phyloP scores from a whole-genome alignment of 768 basidiomycete species.

The Pisolithus marmoratus region DNA sequence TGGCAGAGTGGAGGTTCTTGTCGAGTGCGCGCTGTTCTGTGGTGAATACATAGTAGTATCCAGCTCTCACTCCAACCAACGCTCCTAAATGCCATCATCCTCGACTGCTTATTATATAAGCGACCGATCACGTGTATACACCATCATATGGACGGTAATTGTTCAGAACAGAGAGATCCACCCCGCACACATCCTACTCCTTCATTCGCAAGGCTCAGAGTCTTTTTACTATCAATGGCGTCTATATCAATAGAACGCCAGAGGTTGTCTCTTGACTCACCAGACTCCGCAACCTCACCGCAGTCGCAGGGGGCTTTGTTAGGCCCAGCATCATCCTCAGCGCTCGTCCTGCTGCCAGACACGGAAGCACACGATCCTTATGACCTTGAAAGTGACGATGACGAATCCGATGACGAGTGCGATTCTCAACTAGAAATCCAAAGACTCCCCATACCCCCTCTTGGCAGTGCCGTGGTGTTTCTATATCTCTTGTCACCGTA shows the following conservation, averaged over 20 bases:
- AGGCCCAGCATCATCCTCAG: constrained; percentile 40
- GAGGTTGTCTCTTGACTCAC: constrained; percentile 4
- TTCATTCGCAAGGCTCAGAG: too few species aligned
- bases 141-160: too few species aligned
- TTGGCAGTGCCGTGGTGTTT: constrained; percentile 53
- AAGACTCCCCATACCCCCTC: constrained; percentile 35
- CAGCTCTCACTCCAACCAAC: too few species aligned
- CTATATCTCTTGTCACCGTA: constrained; percentile 66
- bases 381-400: constrained; percentile 39
- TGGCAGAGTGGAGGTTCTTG: too few species aligned
- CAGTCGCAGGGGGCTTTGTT: constrained; percentile 10
- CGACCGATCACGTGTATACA: too few species aligned
- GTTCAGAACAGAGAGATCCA: too few species aligned
- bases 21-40: too few species aligned
- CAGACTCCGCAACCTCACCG: constrained; percentile 2
- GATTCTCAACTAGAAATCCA: constrained; percentile 3
- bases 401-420: constrained; percentile 31
- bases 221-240: constrained; percentile 1
- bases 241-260: constrained; percentile 3
- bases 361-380: constrained; percentile 36
- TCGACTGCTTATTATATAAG: too few species aligned
- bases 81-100: too few species aligned
- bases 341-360: constrained; percentile 60
- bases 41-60: too few species aligned
- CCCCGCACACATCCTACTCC: too few species aligned